A percentile compares a stretch with the other conserved stretches of the same genome.
Conservation (phyloP, 805 yeast genomes). For the Wickerhamomyces alni region DNA sequence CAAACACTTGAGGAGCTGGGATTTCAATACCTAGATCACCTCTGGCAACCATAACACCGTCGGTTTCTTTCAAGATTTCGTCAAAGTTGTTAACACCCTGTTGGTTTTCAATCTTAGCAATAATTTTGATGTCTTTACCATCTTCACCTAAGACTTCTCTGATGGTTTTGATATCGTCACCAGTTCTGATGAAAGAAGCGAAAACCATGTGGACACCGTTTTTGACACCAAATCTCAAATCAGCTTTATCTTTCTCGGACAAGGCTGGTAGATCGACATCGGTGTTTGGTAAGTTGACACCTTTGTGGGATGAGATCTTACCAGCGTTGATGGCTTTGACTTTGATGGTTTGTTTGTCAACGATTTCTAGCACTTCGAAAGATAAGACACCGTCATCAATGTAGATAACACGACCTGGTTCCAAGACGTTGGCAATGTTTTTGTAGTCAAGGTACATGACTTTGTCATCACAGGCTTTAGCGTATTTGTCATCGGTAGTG, state of each 20-base stretch:
- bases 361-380: slow-evolving; percentile 82
- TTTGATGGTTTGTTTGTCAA: slow-evolving; percentile 74
- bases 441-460: slow-evolving; percentile 89
- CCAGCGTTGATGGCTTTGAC: slow-evolving; percentile 92
- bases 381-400: slow-evolving; percentile 97
- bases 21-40: slow-evolving; percentile 99
- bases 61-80: slow-evolving; percentile 89
- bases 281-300: slow-evolving; percentile 98
- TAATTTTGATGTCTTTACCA: slow-evolving; percentile 93
- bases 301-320: slow-evolving; percentile 94
- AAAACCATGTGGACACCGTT: slow-evolving; percentile 97
- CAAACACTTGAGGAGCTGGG: slow-evolving; percentile 97
- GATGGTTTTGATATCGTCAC: slow-evolving; percentile 82
- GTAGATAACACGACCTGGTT: slow-evolving; percentile 83
- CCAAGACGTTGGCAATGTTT: slow-evolving; percentile 93
- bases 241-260: slow-evolving; percentile 92
- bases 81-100: slow-evolving; percentile 99
- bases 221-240: slow-evolving; percentile 91
- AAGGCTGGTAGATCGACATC: slow-evolving; percentile 98
- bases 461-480: slow-evolving; percentile 66
- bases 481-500: slow-evolving; percentile 82
- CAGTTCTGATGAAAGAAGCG: slow-evolving; percentile 97
- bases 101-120: slow-evolving; percentile 97
- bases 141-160: slow-evolving; percentile 95
- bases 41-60: slow-evolving; percentile 99